Evolutionary conservation across 75 land plant species (phyloP).

Genomic region (Selaginella moellendorffii): DNA sequence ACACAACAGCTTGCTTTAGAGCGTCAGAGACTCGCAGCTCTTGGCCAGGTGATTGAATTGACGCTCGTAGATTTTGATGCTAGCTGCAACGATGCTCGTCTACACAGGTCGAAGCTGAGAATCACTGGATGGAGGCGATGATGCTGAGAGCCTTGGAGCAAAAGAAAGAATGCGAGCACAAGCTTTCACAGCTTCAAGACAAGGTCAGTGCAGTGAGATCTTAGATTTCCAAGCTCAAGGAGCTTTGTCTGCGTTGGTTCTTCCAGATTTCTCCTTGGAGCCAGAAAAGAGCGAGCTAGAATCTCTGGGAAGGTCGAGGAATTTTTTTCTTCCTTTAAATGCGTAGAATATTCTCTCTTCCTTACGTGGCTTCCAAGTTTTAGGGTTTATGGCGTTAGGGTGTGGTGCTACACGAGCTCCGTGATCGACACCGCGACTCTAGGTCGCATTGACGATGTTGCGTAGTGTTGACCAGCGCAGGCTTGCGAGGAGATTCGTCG

Average conservation of each 20-base stretch:
- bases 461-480: neutral
- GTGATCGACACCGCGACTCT: neutral
- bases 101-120: slow-evolving; percentile 27
- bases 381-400: neutral
- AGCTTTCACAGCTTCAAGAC: neutral
- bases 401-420: too few species aligned
- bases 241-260: too few species aligned
- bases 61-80: neutral
- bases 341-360: too few species aligned
- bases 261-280: too few species aligned
- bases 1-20: slow-evolving; percentile 21
- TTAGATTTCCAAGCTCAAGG: too few species aligned
- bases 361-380: neutral
- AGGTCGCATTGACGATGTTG: neutral
- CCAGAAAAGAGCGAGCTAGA: too few species aligned
- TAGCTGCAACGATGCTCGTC: neutral
- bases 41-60: slow-evolving; percentile 13
- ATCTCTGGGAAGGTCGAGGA: too few species aligned
- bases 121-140: slow-evolving; percentile 21
- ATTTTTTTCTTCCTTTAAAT: too few species aligned
- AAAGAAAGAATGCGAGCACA: slow-evolving; percentile 15
- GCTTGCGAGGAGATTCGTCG: neutral
- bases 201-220: neutral
- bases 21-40: slow-evolving; percentile 14
- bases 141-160: slow-evolving; percentile 20